Evolutionary conservation across 345 rosid species (phyloP).

Genomic region (Aurinia saxatilis): DNA sequence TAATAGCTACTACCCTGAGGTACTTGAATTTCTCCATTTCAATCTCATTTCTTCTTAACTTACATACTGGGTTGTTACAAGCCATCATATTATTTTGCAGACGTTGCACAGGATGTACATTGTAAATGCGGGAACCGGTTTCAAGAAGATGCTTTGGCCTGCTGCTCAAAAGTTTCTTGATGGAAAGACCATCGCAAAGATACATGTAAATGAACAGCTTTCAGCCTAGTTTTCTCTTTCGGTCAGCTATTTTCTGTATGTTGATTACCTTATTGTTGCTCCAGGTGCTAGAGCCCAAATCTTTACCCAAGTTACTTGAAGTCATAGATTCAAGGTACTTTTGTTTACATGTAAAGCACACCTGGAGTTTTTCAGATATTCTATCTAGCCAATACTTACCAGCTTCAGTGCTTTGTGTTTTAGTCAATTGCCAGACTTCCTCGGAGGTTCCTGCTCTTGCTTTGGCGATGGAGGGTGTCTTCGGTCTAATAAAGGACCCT

Average conservation of each 20-base stretch:
- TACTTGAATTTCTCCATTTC: constrained; percentile 21
- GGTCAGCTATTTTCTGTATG: background rate
- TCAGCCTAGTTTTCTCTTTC: constrained; percentile 13
- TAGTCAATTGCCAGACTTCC: constrained; percentile 95
- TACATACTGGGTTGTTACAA: background rate
- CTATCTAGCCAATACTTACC: constrained; percentile 7
- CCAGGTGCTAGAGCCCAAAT: constrained; percentile 87
- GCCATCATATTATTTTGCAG: constrained; percentile 33
- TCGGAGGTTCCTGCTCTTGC: constrained; percentile 93
- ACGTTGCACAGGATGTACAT: constrained; percentile 83
- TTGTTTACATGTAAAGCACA: constrained; percentile 5
- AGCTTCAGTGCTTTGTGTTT: constrained; percentile 8
- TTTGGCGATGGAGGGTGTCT: constrained; percentile 81
- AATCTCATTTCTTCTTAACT: background rate
- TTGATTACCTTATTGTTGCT: constrained; percentile 9
- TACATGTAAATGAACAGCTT: constrained; percentile 47
- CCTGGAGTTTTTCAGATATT: background rate
- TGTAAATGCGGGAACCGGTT: constrained; percentile 94
- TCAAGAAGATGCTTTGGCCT: constrained; percentile 98
- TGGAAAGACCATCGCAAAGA: constrained; percentile 73
- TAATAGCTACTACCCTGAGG: constrained; percentile 95
- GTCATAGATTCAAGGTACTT: constrained; percentile 70
- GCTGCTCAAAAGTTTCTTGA: constrained; percentile 96
- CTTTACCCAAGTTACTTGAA: constrained; percentile 64
- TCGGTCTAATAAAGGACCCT: constrained; percentile 90